Conservation (phyloP, 164 flowering plant species). For the Nelumbo lutea region DNA sequence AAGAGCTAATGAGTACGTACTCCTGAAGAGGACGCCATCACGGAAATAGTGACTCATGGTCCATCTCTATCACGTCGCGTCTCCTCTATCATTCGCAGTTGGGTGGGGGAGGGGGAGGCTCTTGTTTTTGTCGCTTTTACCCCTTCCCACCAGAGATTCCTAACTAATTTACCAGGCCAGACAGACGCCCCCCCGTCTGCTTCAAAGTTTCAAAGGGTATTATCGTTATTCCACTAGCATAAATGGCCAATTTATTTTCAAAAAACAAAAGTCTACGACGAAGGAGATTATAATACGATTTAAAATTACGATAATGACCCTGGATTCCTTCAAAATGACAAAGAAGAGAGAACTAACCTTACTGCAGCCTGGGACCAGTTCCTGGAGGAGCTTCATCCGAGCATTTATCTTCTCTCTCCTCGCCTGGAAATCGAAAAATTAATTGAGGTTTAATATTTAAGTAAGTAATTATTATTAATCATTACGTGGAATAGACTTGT, state of each 20-base stretch:
- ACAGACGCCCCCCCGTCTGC: too few relatives aligned
- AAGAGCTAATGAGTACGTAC: not conserved
- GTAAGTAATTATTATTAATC: slow-evolving; percentile 6
- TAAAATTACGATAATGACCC: not conserved
- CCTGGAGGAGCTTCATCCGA: slow-evolving; percentile 88
- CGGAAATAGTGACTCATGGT: not conserved
- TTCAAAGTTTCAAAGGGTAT: too few relatives aligned
- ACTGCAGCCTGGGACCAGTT: slow-evolving; percentile 91
- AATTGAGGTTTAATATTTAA: not conserved
- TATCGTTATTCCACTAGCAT: too few relatives aligned
- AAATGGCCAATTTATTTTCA: too few relatives aligned
- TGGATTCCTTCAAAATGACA: not conserved
- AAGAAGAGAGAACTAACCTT: slow-evolving; percentile 39
- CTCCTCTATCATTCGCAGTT: not conserved
- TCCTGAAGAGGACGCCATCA: not conserved
- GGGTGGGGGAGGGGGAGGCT: not conserved
- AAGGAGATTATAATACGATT: not conserved
- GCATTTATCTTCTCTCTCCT: slow-evolving; percentile 95
- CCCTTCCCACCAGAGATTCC: not conserved
- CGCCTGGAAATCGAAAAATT: slow-evolving; percentile 37
- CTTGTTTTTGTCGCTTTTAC: not conserved
- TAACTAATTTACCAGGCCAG: not conserved
- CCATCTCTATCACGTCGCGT: not conserved
- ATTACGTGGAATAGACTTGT: too few relatives aligned
- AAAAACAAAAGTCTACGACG: not conserved